phyloP scores from a whole-genome alignment of 2,329 filamentous ascomycete genomes.

The Gremmenia infestans region DNA sequence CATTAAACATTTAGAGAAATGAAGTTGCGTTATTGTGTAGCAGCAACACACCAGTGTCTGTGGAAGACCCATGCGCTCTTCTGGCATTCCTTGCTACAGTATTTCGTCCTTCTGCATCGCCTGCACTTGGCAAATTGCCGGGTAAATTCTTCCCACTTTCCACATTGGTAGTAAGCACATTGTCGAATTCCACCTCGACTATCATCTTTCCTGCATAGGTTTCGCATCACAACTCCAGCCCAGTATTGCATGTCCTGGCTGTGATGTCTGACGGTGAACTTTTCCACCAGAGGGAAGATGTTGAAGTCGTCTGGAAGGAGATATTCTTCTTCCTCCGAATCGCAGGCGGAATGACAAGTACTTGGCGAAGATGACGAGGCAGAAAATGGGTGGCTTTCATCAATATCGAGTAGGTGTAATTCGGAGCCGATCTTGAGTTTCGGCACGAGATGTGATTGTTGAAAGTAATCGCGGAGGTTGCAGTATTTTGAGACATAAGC shows the following conservation, averaged over 20 bases:
- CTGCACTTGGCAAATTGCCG: conserved; percentile 97
- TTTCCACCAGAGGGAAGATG: conserved; percentile 96
- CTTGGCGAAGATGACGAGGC: conserved; percentile 33
- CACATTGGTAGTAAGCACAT: conserved; percentile 96
- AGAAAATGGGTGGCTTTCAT: conserved; percentile 42
- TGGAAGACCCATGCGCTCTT: conserved; percentile 99
- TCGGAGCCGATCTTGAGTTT: conserved; percentile 86
- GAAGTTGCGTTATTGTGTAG: conserved; percentile 32
- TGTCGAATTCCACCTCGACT: conserved; percentile 89
- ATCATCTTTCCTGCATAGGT: conserved; percentile 96
- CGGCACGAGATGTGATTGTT: conserved; percentile 88
- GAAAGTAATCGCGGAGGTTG: conserved; percentile 91
- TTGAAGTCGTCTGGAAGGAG: conserved; percentile 92
- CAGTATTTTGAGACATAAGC: conserved; percentile 99
- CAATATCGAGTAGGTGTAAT: conserved; percentile 71
- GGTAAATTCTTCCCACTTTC: conserved; percentile 96
- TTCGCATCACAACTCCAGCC: conserved; percentile 98
- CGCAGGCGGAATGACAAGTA: conserved; percentile 31
- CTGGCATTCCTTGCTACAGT: conserved; percentile 99
- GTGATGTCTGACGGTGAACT: conserved; percentile 94
- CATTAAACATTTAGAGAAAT: conserved; percentile 4
- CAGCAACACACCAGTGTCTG: conserved; percentile 91
- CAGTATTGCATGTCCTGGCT: conserved; percentile 99
- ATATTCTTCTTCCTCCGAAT: conserved; percentile 67
- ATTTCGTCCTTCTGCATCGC: conserved; percentile 92